phyloP scores from a whole-genome alignment of 306 rosid species.

The Delonix regia region DNA sequence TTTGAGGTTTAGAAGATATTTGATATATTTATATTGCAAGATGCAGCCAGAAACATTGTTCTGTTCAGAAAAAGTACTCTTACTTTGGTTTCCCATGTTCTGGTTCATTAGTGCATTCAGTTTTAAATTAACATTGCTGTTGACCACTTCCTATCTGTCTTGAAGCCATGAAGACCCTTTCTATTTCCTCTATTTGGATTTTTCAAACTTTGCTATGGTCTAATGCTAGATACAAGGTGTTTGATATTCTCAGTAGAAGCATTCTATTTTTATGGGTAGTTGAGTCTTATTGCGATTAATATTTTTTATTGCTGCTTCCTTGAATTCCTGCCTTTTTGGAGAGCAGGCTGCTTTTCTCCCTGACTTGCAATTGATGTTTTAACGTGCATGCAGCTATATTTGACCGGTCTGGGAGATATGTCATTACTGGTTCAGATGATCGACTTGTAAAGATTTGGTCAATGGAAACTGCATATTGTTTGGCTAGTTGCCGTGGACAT shows the following conservation, averaged over 20 bases:
- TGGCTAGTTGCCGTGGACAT: slow-evolving; percentile 99
- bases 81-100: slow-evolving; percentile 17
- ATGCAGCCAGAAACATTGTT: neutral
- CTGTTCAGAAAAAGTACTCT: neutral
- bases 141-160: slow-evolving; percentile 16
- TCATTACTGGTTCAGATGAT: slow-evolving; percentile 96
- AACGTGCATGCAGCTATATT: slow-evolving; percentile 73
- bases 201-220: neutral
- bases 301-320: slow-evolving; percentile 16
- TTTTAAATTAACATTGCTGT: neutral
- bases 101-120: slow-evolving; percentile 10
- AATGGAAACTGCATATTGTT: slow-evolving; percentile 96
- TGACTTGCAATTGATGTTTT: slow-evolving; percentile 42
- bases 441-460: slow-evolving; percentile 98
- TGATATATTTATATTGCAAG: neutral
- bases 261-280: neutral
- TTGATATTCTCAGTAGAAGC: neutral
- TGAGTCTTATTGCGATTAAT: slow-evolving; percentile 15
- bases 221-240: neutral
- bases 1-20: neutral
- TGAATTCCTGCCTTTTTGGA: slow-evolving; percentile 30
- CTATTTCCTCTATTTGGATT: neutral
- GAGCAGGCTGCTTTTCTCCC: slow-evolving; percentile 14
- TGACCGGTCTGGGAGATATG: slow-evolving; percentile 94
- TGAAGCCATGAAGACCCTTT: slow-evolving; percentile 17